Evolutionary conservation across 441 rosid genomes (phyloP).

Genomic region (Isatis lusitanica): DNA sequence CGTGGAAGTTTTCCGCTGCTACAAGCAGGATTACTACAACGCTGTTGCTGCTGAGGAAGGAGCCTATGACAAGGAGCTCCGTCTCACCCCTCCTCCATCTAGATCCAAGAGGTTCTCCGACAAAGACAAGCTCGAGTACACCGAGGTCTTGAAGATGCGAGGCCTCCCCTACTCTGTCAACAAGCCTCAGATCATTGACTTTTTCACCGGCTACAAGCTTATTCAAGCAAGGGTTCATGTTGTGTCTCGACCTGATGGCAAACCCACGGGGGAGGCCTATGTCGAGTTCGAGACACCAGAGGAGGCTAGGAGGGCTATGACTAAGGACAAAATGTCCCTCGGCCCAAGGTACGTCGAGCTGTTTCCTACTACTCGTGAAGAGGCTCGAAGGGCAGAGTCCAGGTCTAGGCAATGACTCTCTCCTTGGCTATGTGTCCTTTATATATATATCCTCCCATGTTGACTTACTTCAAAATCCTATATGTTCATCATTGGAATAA

Average conservation of each 20-base stretch:
- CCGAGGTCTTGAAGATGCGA: slow-evolving; percentile 79
- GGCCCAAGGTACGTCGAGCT: slow-evolving; percentile 83
- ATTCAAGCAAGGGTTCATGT: slow-evolving; percentile 64
- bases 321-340: slow-evolving; percentile 83
- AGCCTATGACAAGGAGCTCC: slow-evolving; percentile 63
- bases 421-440: neutral
- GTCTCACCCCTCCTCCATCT: slow-evolving; percentile 62
- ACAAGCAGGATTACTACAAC: slow-evolving; percentile 75
- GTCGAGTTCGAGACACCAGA: slow-evolving; percentile 74
- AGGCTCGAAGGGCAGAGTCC: slow-evolving; percentile 79
- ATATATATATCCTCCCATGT: slow-evolving; percentile 18
- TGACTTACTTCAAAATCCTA: slow-evolving; percentile 3
- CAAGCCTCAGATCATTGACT: slow-evolving; percentile 62
- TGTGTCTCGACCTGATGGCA: slow-evolving; percentile 89
- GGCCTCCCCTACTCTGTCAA: slow-evolving; percentile 84
- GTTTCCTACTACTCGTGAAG: slow-evolving; percentile 78
- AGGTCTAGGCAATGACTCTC: slow-evolving; percentile 63
- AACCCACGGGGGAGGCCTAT: slow-evolving; percentile 89
- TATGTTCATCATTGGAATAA: slow-evolving; percentile 13
- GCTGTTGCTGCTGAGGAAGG: slow-evolving; percentile 89
- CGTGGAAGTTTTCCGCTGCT: slow-evolving; percentile 86
- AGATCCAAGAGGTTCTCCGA: slow-evolving; percentile 60
- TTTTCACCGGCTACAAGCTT: slow-evolving; percentile 65
- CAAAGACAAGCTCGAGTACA: slow-evolving; percentile 71
- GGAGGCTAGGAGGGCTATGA: slow-evolving; percentile 84